Evolutionary conservation across 306 rosid species (phyloP).

Genomic region (Inga oerstediana): DNA sequence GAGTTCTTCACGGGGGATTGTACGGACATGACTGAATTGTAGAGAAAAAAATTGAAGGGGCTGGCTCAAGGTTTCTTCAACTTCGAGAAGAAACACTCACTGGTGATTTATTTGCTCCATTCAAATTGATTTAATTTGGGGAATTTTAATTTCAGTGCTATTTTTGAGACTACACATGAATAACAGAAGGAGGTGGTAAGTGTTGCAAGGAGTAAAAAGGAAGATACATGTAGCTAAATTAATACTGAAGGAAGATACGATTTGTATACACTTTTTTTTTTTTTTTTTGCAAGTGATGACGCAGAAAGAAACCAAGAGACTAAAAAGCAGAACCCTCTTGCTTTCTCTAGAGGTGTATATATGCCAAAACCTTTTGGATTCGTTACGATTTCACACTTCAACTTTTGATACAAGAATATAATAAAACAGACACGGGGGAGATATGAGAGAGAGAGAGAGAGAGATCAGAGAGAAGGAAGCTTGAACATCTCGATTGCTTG

Average conservation of each 20-base stretch:
- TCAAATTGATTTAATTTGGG: neutral
- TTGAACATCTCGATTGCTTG: neutral
- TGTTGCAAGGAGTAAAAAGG: neutral
- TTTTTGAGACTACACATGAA: neutral
- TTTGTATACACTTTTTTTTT: neutral
- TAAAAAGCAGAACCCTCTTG: neutral
- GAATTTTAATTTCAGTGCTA: neutral
- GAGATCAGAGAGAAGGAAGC: neutral
- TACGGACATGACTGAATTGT: conserved; percentile 35
- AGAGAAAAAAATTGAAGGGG: neutral
- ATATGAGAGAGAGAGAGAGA: neutral
- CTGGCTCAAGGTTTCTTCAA: neutral
- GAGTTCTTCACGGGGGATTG: neutral
- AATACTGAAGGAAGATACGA: neutral
- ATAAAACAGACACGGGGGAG: neutral
- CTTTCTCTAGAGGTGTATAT: conserved; percentile 29
- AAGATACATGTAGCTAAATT: neutral
- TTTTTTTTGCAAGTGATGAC: neutral
- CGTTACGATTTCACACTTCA: conserved; percentile 12
- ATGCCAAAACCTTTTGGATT: conserved; percentile 29
- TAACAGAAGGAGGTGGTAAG: neutral
- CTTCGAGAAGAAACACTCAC: neutral
- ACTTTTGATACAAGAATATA: conserved; percentile 10
- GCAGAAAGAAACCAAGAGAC: neutral
- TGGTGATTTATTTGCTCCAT: conserved; percentile 1